Percentiles rank a stretch among this genome's conserved stretches.
These are phyloP conservation scores for Aphanomyces invadans DNA, from an alignment of 352 stramenopile species.

Conservation along the genomic window DNA sequence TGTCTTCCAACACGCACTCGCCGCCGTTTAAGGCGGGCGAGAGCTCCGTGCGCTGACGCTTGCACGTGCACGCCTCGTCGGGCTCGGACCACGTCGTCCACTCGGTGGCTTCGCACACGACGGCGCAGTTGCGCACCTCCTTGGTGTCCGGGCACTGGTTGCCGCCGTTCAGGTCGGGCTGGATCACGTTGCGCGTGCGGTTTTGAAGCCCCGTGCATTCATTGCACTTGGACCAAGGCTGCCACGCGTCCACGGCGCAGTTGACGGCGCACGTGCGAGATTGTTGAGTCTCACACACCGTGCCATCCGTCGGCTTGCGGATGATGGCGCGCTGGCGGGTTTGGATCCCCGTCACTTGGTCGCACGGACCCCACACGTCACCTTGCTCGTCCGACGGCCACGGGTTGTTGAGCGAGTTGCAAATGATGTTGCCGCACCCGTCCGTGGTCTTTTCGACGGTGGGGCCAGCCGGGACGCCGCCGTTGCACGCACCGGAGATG, in stretches of 20 bases:
- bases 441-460: not conserved
- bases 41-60: not conserved
- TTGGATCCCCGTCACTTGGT: not conserved
- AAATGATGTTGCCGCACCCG: not conserved
- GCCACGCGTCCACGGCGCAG: conserved; percentile 8
- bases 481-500: conserved; percentile 1
- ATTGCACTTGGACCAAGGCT: conserved; percentile 1
- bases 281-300: not conserved
- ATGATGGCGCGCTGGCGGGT: conserved; percentile 5
- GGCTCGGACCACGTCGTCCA: conserved; percentile 5
- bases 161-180: conserved; percentile 4
- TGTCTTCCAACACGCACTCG: not conserved
- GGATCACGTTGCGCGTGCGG: not conserved
- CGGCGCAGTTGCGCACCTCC: conserved; percentile 1
- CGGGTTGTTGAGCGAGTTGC: conserved; percentile 8
- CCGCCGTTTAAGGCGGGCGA: not conserved
- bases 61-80: conserved; percentile 2
- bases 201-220: conserved; percentile 13
- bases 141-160: conserved; percentile 9
- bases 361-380: not conserved
- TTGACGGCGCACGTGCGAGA: conserved; percentile 1
- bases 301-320: not conserved
- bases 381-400: not conserved
- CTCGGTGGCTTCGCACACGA: conserved; percentile 10
- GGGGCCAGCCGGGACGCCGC: not conserved